Evolutionary conservation across 2,329 filamentous ascomycete genomes (phyloP).

Genomic region (Xenoacremonium recifei): DNA sequence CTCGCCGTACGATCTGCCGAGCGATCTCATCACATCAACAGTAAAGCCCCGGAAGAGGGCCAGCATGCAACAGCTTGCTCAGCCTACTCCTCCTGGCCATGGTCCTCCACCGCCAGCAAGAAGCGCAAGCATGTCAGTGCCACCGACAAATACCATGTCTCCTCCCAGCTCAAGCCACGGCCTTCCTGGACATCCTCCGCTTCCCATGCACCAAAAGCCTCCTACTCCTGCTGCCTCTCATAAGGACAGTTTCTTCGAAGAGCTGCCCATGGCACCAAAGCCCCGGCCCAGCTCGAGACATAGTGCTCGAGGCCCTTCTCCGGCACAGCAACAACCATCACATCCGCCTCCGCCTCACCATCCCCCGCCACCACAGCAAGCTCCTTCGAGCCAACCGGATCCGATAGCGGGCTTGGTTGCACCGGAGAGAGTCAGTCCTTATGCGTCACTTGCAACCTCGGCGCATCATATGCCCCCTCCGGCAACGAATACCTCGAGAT

Average conservation of each 20-base stretch:
- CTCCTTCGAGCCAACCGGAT: constrained; percentile 16
- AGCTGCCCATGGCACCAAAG: constrained; percentile 63
- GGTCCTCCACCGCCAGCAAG: constrained; percentile 53
- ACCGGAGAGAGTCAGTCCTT: constrained; percentile 52
- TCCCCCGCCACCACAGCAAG: constrained; percentile 23
- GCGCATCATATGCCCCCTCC: constrained; percentile 30
- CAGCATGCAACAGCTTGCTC: constrained; percentile 55
- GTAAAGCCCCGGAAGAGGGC: constrained; percentile 67
- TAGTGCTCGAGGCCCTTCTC: constrained; percentile 43
- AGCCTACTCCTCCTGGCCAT: constrained; percentile 40
- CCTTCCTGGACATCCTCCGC: constrained; percentile 24
- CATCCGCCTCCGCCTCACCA: constrained; percentile 15
- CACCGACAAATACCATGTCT: constrained; percentile 24
- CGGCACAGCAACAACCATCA: constrained; percentile 35
- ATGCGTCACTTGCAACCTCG: constrained; percentile 45
- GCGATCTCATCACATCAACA: constrained; percentile 61
- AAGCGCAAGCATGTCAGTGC: constrained; percentile 57
- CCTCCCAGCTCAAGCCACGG: constrained; percentile 36
- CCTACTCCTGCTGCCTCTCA: constrained; percentile 33
- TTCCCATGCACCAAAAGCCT: constrained; percentile 31
- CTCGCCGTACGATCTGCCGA: constrained; percentile 92
- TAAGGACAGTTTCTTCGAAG: constrained; percentile 71
- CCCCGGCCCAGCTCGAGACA: constrained; percentile 61
- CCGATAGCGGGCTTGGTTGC: constrained; percentile 46
- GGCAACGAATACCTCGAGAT: constrained; percentile 44